These are phyloP conservation scores for Taphrina wiesneri DNA, from an alignment of 1,139 yeast species.

Conservation along the genomic window DNA sequence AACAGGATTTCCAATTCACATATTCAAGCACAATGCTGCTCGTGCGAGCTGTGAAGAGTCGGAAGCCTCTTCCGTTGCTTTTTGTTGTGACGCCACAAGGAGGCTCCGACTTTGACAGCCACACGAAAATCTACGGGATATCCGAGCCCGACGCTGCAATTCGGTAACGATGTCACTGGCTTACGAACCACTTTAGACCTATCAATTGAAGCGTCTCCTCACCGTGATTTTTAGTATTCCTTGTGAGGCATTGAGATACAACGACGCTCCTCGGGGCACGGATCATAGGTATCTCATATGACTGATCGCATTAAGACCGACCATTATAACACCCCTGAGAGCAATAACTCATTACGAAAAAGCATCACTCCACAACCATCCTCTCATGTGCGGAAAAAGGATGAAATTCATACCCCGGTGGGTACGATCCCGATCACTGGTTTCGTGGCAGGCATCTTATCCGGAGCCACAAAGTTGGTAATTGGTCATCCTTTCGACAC, in stretches of 20 bases:
- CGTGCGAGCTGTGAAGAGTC: background rate
- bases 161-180: background rate
- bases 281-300: background rate
- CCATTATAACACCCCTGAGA: background rate
- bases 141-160: too few relatives aligned
- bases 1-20: background rate
- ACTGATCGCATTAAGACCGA: background rate
- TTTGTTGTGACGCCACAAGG: background rate
- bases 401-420: slow-evolving; percentile 10
- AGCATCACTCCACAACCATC: background rate
- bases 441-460: slow-evolving; percentile 69
- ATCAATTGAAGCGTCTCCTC: background rate
- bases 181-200: background rate
- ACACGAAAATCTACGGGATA: background rate
- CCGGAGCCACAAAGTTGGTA: slow-evolving; percentile 80
- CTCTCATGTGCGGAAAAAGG: background rate
- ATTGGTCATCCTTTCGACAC: slow-evolving; percentile 96
- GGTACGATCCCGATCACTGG: slow-evolving; percentile 23
- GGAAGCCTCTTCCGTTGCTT: background rate
- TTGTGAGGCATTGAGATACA: too few relatives aligned
- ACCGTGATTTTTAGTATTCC: too few relatives aligned
- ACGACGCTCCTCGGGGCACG: too few relatives aligned
- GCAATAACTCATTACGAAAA: background rate
- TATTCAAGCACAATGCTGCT: background rate
- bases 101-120: background rate